These are phyloP conservation scores for Leccinum incarnatum DNA, from an alignment of 768 basidiomycete species.

Conservation along the genomic window DNA sequence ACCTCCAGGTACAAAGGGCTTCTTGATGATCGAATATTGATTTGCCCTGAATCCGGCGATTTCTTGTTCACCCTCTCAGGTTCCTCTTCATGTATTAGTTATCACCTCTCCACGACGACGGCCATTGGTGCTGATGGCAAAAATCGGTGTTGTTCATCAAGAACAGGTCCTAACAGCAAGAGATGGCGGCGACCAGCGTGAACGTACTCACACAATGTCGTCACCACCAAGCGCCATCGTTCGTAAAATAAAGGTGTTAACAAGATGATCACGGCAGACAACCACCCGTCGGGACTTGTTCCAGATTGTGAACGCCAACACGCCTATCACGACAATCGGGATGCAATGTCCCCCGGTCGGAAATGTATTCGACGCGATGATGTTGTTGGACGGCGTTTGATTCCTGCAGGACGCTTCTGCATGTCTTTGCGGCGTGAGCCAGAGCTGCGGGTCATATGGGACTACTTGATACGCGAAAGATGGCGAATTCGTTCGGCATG, in stretches of 20 bases:
- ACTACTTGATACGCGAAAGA: not conserved
- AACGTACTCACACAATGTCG: not conserved
- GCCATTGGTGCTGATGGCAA: not conserved
- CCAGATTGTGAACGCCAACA: not conserved
- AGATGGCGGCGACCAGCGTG: not conserved
- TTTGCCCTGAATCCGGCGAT: not conserved
- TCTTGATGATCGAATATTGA: slow-evolving; percentile 9
- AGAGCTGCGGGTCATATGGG: not conserved
- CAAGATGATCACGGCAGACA: not conserved
- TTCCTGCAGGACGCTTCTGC: not conserved
- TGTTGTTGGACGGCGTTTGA: not conserved
- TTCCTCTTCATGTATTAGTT: not conserved
- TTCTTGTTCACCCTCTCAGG: not conserved
- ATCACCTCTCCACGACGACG: not conserved
- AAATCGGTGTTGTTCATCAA: not conserved
- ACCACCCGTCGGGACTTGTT: not conserved
- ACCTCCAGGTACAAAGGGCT: slow-evolving; percentile 1
- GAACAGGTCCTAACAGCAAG: not conserved
- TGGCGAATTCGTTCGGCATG: not conserved
- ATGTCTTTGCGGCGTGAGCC: not conserved
- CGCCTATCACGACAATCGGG: not conserved
- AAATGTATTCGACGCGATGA: not conserved
- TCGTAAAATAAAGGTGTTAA: slow-evolving; percentile 1
- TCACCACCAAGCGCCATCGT: not conserved
- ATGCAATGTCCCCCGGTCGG: not conserved